Evolutionary conservation across 441 rosid genomes (phyloP), one percentile per base, ranked within the genome.

Genomic region (Gossypium gossypioides): DNA sequence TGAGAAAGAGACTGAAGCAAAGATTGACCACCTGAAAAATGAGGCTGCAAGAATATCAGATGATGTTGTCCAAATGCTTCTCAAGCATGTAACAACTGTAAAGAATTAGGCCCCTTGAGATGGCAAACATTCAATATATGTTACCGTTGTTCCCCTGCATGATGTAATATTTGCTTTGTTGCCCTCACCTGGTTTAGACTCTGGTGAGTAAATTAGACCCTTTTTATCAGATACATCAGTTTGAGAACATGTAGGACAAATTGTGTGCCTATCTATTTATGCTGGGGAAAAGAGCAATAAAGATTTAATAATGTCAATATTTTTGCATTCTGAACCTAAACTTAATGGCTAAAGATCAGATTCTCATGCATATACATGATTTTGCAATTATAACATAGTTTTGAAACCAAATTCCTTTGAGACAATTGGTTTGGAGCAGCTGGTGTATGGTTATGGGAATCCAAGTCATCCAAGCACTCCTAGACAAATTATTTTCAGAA

Each of bases 21-120:
- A 91, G 83, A 93, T 90, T 69, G 74, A 78, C 3, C 84, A 88
- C 73, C 78, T 87, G 75, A 84, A 85, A 79, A 77, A 52, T 0
- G 85, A 90, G 76, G 89, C 86, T 3, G 6, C 89, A 8, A 84
- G 89, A 79, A 88, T 86, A 69, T 85, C 90, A 19, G 72, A 78
- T 7, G 92, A 89, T 70, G 92, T 87, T 0, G 87, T 86, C 42
- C 83, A 80, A 58, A 86, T 93, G 96, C 96, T 91, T 75, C 82
- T 70, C 54, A 70, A 70, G 40, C 24, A 56, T 40, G 73, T 70
- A 3, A 89, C 95, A 40, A 81, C 92, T 0, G 93, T 70, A 16
- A 70, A 37, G 64, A 70, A 55, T 40, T 58, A 78, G 68, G 76
- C 69, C 55, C 78, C 50, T 34, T 62, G 67, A 62, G 7, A 18